These are phyloP conservation scores for Paraphaeosphaeria sporulosa DNA, from an alignment of 2,329 filamentous ascomycete genomes.

Conservation along the genomic window DNA sequence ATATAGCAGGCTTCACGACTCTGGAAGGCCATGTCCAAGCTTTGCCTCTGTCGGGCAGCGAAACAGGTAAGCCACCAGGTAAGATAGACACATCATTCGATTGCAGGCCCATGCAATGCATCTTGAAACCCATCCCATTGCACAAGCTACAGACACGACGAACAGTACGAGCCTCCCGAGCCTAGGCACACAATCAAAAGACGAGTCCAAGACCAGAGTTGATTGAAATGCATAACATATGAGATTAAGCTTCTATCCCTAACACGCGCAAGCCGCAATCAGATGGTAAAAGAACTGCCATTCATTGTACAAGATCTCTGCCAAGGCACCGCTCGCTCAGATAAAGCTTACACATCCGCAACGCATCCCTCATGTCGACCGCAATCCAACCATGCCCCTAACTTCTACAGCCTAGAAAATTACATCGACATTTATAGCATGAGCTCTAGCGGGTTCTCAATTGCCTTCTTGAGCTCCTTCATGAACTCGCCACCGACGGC, in stretches of 20 bases:
- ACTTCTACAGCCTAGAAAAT: constrained; percentile 18
- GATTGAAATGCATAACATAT: neutral
- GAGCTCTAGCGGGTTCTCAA: constrained; percentile 96
- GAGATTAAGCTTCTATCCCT: neutral
- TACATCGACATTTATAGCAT: constrained; percentile 69
- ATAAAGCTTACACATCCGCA: constrained; percentile 31
- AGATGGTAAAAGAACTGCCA: constrained; percentile 26
- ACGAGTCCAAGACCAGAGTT: neutral
- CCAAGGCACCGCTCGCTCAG: constrained; percentile 21
- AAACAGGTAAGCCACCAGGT: too few relatives aligned
- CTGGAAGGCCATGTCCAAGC: too few relatives aligned
- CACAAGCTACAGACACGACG: too few relatives aligned
- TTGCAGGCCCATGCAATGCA: too few relatives aligned
- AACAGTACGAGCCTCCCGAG: too few relatives aligned
- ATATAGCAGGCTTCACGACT: too few relatives aligned
- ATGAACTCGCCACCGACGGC: constrained; percentile 97
- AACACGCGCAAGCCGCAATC: neutral
- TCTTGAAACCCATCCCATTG: too few relatives aligned
- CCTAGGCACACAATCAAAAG: too few relatives aligned
- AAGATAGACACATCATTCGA: too few relatives aligned
- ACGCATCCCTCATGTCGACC: neutral
- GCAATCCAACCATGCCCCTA: constrained; percentile 13
- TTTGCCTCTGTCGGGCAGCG: too few relatives aligned
- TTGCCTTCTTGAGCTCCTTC: constrained; percentile 92
- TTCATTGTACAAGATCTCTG: constrained; percentile 43